These are phyloP conservation scores for Kitagawia praeruptora DNA, from an alignment of 129 eudicot species.

Conservation along the genomic window DNA sequence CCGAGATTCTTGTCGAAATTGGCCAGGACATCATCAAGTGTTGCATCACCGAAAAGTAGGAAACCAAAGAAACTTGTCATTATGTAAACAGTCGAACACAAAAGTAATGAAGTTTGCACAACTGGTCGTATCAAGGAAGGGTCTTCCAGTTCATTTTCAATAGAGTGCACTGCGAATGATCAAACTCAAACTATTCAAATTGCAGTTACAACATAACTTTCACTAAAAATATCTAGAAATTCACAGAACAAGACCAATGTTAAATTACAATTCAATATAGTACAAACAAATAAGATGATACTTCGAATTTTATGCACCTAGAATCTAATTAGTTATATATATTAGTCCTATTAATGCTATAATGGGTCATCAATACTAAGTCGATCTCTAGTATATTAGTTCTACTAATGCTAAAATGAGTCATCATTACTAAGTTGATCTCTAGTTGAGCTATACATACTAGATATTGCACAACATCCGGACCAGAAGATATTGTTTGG, in stretches of 20 bases:
- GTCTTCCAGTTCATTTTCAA: constrained; percentile 55
- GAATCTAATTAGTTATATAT: background rate
- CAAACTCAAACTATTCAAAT: background rate
- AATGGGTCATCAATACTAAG: background rate
- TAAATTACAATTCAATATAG: background rate
- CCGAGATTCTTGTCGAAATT: constrained; percentile 80
- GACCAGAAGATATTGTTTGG: background rate
- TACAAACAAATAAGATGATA: no score
- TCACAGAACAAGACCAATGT: background rate
- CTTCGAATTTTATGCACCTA: background rate
- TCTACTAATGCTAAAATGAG: background rate
- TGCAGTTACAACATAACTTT: background rate
- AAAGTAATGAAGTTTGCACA: constrained; percentile 51
- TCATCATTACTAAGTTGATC: background rate
- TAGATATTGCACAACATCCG: background rate
- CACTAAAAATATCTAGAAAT: background rate
- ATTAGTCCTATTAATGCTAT: background rate
- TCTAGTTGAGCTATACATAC: background rate
- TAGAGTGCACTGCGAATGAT: constrained; percentile 56
- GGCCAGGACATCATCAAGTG: constrained; percentile 78
- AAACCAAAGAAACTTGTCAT: constrained; percentile 83
- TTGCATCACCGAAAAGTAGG: constrained; percentile 74
- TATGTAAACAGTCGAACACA: constrained; percentile 68
- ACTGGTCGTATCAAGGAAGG: constrained; percentile 43
- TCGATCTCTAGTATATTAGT: background rate